Percentiles rank a stretch among this genome's conserved stretches.
Conservation (phyloP, 805 yeast species). For the Candida schatavii region DNA sequence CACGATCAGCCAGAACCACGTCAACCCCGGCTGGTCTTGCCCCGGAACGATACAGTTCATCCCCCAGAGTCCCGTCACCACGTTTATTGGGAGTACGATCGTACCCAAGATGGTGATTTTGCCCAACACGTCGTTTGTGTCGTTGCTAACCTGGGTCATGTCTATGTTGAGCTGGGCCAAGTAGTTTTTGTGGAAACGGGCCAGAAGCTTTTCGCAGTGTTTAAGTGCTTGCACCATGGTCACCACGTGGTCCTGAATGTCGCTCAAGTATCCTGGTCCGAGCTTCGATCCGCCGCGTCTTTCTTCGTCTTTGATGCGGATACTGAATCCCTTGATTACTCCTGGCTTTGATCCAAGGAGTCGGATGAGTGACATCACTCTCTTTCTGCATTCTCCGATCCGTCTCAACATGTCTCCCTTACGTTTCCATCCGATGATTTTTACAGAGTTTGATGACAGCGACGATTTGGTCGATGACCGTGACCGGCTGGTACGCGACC, state of each 20-base stretch:
- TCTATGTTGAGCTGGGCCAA: slow-evolving; percentile 96
- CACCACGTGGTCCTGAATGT: slow-evolving; percentile 95
- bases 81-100: slow-evolving; percentile 90
- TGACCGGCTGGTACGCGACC: neutral
- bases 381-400: slow-evolving; percentile 91
- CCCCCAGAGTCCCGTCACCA: slow-evolving; percentile 97
- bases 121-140: slow-evolving; percentile 93
- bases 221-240: slow-evolving; percentile 95
- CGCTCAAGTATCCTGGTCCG: slow-evolving; percentile 92
- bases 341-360: slow-evolving; percentile 91
- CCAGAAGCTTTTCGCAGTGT: slow-evolving; percentile 90
- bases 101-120: slow-evolving; percentile 93
- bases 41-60: slow-evolving; percentile 98
- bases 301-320: slow-evolving; percentile 73
- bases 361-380: slow-evolving; percentile 87
- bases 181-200: slow-evolving; percentile 94
- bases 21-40: slow-evolving; percentile 48
- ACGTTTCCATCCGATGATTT: slow-evolving; percentile 65
- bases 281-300: slow-evolving; percentile 46
- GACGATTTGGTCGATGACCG: neutral
- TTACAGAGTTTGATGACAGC: slow-evolving; percentile 49
- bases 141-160: slow-evolving; percentile 95
- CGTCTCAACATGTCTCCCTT: slow-evolving; percentile 94
- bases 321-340: slow-evolving; percentile 94
- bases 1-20: slow-evolving; percentile 42